Conservation (phyloP, 441 rosid species). For the Flueggea neowawraea region DNA sequence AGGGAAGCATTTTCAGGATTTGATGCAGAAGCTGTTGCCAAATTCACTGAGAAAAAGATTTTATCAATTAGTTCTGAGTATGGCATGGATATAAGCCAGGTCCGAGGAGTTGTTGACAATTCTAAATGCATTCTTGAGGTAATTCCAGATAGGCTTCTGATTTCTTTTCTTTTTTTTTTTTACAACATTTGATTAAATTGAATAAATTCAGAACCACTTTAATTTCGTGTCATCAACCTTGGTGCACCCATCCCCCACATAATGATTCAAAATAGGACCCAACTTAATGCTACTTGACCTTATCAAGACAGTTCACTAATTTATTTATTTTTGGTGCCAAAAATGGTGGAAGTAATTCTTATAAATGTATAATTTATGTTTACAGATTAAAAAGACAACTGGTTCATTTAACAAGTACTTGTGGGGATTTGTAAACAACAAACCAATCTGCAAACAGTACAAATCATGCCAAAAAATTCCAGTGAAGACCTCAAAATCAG, state of each 20-base stretch:
- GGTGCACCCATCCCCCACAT: too few species aligned
- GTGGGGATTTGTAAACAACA: conserved; percentile 65
- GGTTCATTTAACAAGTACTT: conserved; percentile 66
- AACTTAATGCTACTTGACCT: too few species aligned
- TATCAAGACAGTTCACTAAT: too few species aligned
- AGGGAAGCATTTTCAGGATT: conserved; percentile 65
- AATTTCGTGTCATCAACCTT: too few species aligned
- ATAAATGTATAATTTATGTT: not conserved
- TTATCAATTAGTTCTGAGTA: conserved; percentile 36
- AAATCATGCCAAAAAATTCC: conserved; percentile 60
- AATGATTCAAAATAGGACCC: too few species aligned
- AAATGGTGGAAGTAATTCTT: too few species aligned
- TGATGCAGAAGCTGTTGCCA: conserved; percentile 53
- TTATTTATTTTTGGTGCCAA: too few species aligned
- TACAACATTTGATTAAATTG: not conserved
- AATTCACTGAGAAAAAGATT: conserved; percentile 53
- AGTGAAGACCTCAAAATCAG: conserved; percentile 74
- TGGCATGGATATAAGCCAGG: conserved; percentile 50
- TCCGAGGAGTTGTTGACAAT: conserved; percentile 61
- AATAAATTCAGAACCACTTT: too few species aligned
- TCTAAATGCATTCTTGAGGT: conserved; percentile 60
- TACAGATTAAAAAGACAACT: conserved; percentile 47
- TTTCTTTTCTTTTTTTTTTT: not conserved
- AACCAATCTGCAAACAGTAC: conserved; percentile 47
- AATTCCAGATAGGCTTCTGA: not conserved